A percentile compares a stretch with the other conserved stretches of the same genome.
Conservation (phyloP, 768 basidiomycete species). For the Phallus indusiatus region DNA sequence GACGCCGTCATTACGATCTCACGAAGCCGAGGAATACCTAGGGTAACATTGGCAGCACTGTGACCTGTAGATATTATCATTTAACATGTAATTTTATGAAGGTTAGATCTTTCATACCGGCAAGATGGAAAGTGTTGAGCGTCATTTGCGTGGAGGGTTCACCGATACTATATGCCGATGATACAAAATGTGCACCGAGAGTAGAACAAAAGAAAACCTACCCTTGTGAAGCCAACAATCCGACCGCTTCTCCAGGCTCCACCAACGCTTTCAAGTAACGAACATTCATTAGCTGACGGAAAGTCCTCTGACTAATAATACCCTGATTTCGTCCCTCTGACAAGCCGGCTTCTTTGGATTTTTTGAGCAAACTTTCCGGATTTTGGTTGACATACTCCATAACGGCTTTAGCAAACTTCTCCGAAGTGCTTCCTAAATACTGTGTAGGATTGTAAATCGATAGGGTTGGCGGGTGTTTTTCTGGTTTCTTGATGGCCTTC, state of each 20-base stretch:
- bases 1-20: slow-evolving; percentile 99
- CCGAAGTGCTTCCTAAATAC: slow-evolving; percentile 85
- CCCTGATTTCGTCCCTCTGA: slow-evolving; percentile 33
- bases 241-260: slow-evolving; percentile 98
- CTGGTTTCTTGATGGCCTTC: slow-evolving; percentile 71
- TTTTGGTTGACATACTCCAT: slow-evolving; percentile 73
- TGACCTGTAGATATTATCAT: slow-evolving; percentile 50
- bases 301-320: slow-evolving; percentile 44
- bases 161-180: slow-evolving; percentile 56
- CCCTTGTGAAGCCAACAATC: slow-evolving; percentile 95
- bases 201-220: slow-evolving; percentile 27
- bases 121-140: slow-evolving; percentile 98
- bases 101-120: slow-evolving; percentile 49
- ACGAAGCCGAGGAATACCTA: slow-evolving; percentile 96
- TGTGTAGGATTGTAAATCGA: slow-evolving; percentile 69
- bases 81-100: slow-evolving; percentile 2
- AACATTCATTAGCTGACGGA: slow-evolving; percentile 78
- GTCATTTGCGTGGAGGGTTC: slow-evolving; percentile 99
- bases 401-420: slow-evolving; percentile 76
- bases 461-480: slow-evolving; percentile 53
- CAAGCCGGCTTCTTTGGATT: slow-evolving; percentile 32
- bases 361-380: slow-evolving; percentile 41
- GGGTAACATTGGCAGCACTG: slow-evolving; percentile 97
- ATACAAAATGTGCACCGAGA: neutral
- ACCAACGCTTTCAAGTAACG: slow-evolving; percentile 91